phyloP scores from a whole-genome alignment of 768 basidiomycete species.

The Trametes cingulata region DNA sequence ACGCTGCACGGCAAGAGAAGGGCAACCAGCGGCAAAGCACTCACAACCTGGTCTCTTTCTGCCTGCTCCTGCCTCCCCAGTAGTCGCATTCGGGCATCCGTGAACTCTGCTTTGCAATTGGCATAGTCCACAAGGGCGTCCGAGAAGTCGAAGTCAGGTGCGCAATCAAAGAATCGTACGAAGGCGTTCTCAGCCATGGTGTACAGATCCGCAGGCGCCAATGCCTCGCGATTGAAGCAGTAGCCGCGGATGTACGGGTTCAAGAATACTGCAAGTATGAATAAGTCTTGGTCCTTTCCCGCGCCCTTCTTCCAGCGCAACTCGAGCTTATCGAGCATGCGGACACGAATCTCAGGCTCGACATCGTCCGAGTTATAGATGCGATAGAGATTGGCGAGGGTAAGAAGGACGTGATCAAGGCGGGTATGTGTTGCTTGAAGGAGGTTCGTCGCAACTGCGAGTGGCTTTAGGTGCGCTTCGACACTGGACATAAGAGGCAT shows the following conservation, averaged over 20 bases:
- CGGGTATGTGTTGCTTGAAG: background rate
- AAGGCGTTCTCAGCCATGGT: too few relatives aligned
- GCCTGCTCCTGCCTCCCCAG: too few relatives aligned
- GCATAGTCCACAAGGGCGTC: too few relatives aligned
- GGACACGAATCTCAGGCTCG: constrained; percentile 10
- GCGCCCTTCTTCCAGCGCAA: constrained; percentile 31
- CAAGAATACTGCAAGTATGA: constrained; percentile 37
- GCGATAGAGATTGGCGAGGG: background rate
- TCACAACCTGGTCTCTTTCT: too few relatives aligned
- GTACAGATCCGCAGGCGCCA: too few relatives aligned
- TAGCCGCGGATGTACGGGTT: constrained; percentile 33
- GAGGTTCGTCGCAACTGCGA: background rate
- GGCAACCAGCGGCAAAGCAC: too few relatives aligned
- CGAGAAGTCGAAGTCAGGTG: too few relatives aligned
- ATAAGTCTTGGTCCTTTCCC: constrained; percentile 39
- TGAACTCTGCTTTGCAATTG: too few relatives aligned
- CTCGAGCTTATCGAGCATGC: constrained; percentile 35
- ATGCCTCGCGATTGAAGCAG: constrained; percentile 1
- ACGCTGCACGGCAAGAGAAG: too few relatives aligned
- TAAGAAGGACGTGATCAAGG: background rate
- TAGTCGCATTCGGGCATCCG: too few relatives aligned
- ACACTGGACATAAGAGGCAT: too few relatives aligned
- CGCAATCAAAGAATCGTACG: too few relatives aligned
- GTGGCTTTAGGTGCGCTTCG: background rate
- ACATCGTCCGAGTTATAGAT: constrained; percentile 25